Conservation (phyloP, 164 flowering plant species). For the Saururus chinensis region DNA sequence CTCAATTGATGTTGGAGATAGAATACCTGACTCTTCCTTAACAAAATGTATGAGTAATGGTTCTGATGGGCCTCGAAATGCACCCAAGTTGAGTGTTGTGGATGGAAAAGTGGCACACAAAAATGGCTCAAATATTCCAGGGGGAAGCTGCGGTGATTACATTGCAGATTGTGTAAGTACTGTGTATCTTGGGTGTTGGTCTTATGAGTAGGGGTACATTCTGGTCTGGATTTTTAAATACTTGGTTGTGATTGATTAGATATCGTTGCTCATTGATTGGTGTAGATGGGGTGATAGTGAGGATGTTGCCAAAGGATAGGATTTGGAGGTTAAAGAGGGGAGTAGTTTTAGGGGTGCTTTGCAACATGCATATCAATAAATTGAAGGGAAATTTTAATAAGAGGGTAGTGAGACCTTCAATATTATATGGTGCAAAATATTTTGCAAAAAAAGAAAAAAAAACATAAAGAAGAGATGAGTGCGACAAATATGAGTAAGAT, state of each 20-base stretch:
- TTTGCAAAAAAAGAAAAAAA: too few relatives aligned
- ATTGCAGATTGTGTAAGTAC: slow-evolving; percentile 55
- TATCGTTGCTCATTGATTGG: not conserved
- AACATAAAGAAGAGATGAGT: too few relatives aligned
- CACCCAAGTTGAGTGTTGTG: slow-evolving; percentile 26
- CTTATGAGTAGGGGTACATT: too few relatives aligned
- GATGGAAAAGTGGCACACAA: slow-evolving; percentile 42
- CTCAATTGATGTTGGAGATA: slow-evolving; percentile 46
- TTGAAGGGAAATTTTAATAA: too few relatives aligned
- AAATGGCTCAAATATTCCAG: slow-evolving; percentile 34
- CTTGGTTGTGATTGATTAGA: too few relatives aligned
- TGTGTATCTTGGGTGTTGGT: not conserved
- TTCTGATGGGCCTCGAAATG: slow-evolving; percentile 41
- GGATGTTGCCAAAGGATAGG: not conserved
- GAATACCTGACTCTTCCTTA: slow-evolving; percentile 28
- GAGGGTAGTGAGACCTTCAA: too few relatives aligned
- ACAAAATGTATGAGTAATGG: slow-evolving; percentile 48
- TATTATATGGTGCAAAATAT: too few relatives aligned
- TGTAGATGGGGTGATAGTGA: not conserved
- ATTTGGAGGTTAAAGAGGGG: not conserved
- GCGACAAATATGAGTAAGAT: too few relatives aligned
- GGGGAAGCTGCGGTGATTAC: slow-evolving; percentile 29
- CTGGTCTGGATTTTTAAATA: not conserved
- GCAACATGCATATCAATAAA: too few relatives aligned
- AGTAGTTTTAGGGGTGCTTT: too few relatives aligned